Conservation (phyloP, 2,329 filamentous ascomycete species). For the Westerdykella sp. region DNA sequence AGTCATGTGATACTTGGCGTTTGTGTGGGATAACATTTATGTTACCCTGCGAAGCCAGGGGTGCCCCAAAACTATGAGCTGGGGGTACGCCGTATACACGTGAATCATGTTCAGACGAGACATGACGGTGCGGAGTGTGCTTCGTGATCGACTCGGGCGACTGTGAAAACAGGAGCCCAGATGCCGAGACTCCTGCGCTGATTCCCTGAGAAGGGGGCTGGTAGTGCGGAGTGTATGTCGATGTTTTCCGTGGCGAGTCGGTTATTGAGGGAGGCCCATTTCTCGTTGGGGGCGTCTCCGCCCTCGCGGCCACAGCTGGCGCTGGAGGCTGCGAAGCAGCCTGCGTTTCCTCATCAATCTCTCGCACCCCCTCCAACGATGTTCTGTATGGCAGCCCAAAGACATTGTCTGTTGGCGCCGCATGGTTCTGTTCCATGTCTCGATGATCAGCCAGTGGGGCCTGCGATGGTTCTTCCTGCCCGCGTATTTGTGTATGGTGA, state of each 20-base stretch:
- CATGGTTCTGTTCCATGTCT: conserved; percentile 8
- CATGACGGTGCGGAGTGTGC: conserved; percentile 41
- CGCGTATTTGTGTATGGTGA: conserved; percentile 35
- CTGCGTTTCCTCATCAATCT: conserved; percentile 23
- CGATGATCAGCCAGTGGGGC: too few species aligned
- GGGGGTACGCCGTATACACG: conserved; percentile 48
- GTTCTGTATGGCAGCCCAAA: conserved; percentile 16
- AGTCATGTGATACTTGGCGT: conserved; percentile 42
- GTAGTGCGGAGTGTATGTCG: conserved; percentile 46
- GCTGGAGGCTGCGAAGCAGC: conserved; percentile 10
- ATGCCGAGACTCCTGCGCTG: conserved; percentile 31
- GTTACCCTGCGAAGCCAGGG: conserved; percentile 6
- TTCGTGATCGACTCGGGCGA: conserved; percentile 53
- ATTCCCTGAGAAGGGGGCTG: conserved; percentile 24
- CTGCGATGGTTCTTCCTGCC: not conserved
- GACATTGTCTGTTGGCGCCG: too few species aligned
- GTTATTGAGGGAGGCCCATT: conserved; percentile 30
- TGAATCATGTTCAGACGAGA: conserved; percentile 46
- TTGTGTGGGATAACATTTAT: conserved; percentile 29
- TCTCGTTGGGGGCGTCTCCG: conserved; percentile 28
- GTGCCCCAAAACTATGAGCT: conserved; percentile 28
- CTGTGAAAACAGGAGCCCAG: conserved; percentile 49
- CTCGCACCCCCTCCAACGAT: conserved; percentile 30
- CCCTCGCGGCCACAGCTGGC: conserved; percentile 19
- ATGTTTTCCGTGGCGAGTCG: conserved; percentile 37